A percentile compares a stretch with the other conserved stretches of the same genome.
phyloP scores from a whole-genome alignment of 306 rosid species.

The Pyrus pyrifolia region DNA sequence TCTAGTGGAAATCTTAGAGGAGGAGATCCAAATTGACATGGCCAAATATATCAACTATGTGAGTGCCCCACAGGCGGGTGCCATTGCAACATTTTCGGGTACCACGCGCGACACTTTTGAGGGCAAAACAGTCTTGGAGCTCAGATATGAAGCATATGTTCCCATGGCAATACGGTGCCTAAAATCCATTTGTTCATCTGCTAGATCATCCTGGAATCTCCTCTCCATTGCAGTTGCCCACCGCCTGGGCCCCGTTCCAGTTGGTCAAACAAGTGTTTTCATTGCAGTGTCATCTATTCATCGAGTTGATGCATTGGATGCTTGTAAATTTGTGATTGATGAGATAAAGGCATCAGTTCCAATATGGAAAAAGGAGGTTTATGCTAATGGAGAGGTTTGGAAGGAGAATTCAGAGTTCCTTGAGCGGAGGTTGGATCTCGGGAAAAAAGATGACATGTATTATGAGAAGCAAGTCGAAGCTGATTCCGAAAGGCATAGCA shows the following conservation, averaged over 20 bases:
- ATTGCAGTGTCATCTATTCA: conserved; percentile 66
- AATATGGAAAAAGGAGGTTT: conserved; percentile 96
- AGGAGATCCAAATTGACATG: conserved; percentile 38
- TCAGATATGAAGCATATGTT: conserved; percentile 71
- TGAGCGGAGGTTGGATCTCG: conserved; percentile 55
- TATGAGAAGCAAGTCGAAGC: conserved; percentile 19
- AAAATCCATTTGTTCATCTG: conserved; percentile 63
- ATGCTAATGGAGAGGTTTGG: conserved; percentile 90
- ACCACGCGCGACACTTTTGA: conserved; percentile 66
- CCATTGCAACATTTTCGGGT: conserved; percentile 82
- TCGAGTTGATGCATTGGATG: conserved; percentile 71
- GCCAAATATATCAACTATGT: conserved; percentile 60
- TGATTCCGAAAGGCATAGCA: conserved; percentile 20
- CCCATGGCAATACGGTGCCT: conserved; percentile 80
- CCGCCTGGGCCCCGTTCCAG: conserved; percentile 71
- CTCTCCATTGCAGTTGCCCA: conserved; percentile 78
- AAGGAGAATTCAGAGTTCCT: conserved; percentile 83
- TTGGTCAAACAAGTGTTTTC: conserved; percentile 74
- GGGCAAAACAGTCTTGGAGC: conserved; percentile 74
- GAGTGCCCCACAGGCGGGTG: conserved; percentile 80
- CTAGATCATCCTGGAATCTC: conserved; percentile 69
- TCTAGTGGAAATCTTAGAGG: conserved; percentile 72
- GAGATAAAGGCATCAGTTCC: conserved; percentile 84
- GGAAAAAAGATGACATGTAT: conserved; percentile 28
- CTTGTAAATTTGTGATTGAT: conserved; percentile 73